phyloP scores from a whole-genome alignment of 2,329 filamentous ascomycete species.

The Pyricularia grisea region DNA sequence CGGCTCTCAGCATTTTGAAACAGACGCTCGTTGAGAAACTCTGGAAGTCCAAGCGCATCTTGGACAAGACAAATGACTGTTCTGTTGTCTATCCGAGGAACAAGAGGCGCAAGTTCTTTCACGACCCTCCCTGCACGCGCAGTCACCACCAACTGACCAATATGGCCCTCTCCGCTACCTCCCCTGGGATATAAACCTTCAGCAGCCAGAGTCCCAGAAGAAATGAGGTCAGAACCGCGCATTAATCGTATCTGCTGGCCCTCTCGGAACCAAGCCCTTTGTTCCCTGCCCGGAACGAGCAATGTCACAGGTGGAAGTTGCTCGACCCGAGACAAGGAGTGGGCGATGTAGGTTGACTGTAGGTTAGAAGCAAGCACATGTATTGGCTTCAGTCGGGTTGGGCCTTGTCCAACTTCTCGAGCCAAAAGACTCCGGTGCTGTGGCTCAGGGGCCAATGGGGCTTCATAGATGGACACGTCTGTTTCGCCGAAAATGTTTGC shows the following conservation, averaged over 20 bases:
- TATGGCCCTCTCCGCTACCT: slow-evolving; percentile 7
- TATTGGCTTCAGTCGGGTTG: not conserved
- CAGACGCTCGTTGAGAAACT: slow-evolving; percentile 60
- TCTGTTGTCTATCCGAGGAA: slow-evolving; percentile 20
- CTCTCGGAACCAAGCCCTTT: not conserved
- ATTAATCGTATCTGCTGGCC: not conserved
- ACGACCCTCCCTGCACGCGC: slow-evolving; percentile 16
- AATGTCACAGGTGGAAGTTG: not conserved
- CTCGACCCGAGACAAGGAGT: slow-evolving; percentile 6
- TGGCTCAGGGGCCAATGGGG: not conserved
- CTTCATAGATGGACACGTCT: not conserved
- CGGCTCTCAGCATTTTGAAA: slow-evolving; percentile 57
- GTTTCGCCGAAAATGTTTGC: not conserved
- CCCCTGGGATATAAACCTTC: not conserved
- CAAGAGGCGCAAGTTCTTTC: slow-evolving; percentile 14
- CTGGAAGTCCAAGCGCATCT: slow-evolving; percentile 64
- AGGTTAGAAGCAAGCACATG: slow-evolving; percentile 9
- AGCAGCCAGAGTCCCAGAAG: not conserved
- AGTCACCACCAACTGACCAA: slow-evolving; percentile 21
- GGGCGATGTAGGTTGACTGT: slow-evolving; percentile 8
- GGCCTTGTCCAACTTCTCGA: not conserved
- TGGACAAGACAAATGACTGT: slow-evolving; percentile 25
- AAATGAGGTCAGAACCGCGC: not conserved
- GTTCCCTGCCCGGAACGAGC: not conserved
- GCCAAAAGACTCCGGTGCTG: not conserved